A percentile compares a stretch with the other conserved stretches of the same genome.
phyloP scores from a whole-genome alignment of 2,329 filamentous ascomycete species.

The Fusarium sambucinum region DNA sequence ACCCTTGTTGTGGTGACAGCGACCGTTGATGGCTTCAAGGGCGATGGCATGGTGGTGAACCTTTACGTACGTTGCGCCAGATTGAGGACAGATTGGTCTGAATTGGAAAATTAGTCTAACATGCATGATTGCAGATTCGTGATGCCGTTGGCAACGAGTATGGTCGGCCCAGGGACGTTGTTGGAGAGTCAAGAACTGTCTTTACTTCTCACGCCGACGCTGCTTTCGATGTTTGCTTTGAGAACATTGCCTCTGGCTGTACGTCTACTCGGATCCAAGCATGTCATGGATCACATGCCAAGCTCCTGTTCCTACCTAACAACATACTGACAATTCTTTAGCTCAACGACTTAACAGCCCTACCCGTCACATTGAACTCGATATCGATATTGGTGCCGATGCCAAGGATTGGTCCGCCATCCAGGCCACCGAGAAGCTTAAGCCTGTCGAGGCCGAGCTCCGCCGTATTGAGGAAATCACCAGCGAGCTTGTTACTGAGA shows the following conservation, averaged over 20 bases:
- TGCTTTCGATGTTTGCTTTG: constrained; percentile 96
- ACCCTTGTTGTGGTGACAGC: constrained; percentile 96
- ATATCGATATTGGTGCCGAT: constrained; percentile 95
- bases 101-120: constrained; percentile 20
- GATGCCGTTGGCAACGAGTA: constrained; percentile 98
- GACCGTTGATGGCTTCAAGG: constrained; percentile 84
- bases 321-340: constrained; percentile 32
- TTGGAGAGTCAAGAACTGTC: constrained; percentile 90
- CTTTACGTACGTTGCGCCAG: constrained; percentile 78
- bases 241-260: constrained; percentile 82
- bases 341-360: constrained; percentile 53
- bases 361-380: constrained; percentile 84
- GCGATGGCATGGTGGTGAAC: constrained; percentile 93
- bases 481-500: constrained; percentile 87
- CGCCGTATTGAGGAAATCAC: constrained; percentile 93
- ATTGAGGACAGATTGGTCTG: constrained; percentile 5
- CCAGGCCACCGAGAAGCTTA: constrained; percentile 96
- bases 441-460: constrained; percentile 95
- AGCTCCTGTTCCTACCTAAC: neutral
- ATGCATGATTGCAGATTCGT: constrained; percentile 74
- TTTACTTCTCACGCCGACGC: constrained; percentile 94
- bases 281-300: constrained; percentile 21
- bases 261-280: constrained; percentile 54
- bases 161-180: constrained; percentile 88
- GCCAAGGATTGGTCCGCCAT: constrained; percentile 98